A percentile compares a stretch with the other conserved stretches of the same genome.
These are phyloP conservation scores for Austropuccinia psidii DNA, from an alignment of 1,284 basidiomycete species.

Conservation along the genomic window DNA sequence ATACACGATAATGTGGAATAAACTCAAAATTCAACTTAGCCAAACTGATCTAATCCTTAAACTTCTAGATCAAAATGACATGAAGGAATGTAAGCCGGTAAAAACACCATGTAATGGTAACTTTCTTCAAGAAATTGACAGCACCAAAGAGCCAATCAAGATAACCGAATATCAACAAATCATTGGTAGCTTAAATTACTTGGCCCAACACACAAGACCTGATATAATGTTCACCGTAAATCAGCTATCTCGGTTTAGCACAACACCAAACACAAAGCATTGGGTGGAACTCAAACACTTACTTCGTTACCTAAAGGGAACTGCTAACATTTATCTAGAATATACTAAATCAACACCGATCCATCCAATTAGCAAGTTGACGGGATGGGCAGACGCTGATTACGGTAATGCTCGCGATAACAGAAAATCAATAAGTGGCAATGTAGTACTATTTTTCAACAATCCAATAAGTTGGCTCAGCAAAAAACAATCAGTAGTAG, in stretches of 20 bases:
- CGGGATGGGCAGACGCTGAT: slow-evolving; percentile 8
- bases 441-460: neutral
- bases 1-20: no score
- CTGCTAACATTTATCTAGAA: neutral
- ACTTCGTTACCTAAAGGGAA: neutral
- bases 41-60: no score
- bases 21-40: no score
- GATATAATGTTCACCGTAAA: neutral
- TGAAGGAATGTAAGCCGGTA: no score
- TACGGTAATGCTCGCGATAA: neutral
- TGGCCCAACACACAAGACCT: neutral
- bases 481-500: neutral
- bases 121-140: no score
- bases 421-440: neutral
- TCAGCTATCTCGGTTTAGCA: neutral
- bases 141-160: no score
- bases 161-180: no score
- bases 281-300: neutral
- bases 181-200: neutral
- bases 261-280: neutral
- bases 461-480: neutral
- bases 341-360: neutral
- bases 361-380: no score
- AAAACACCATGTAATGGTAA: no score
- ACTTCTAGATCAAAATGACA: no score